Base-by-base conservation (phyloP, 1,139 yeast species). In the Candida glucosophila region DNA sequence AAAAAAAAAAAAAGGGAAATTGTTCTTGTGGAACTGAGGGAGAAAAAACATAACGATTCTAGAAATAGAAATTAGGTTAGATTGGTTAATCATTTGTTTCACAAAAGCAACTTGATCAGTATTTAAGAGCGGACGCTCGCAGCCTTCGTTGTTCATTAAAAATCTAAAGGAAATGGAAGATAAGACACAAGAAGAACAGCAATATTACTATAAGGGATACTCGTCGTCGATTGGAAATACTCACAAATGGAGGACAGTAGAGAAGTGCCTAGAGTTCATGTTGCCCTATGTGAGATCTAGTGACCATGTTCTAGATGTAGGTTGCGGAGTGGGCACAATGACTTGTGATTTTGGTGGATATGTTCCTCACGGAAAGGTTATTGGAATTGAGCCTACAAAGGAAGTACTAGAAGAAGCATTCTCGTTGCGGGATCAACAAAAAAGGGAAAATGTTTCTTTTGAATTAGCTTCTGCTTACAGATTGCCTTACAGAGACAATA, bases 281-380 rank as follows among this genome's bases (percentile, higher is more conserved):
- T 31, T 55, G 12, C 52, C 55, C 3, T 40, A 47, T 16, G 29
- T 60, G 23, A 41, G 50, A 29, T 43, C 50, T 5, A 37, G 42
- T 20, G 39, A 41, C 25, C 35, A 38, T 20, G 41, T 59, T n/a
- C 45, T 60, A 12, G 67, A 61, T 33, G 58, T 59, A 10, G 68
- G 68, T 2, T 53, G 57, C 33, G 67, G 67, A 0, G 67, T 67
- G 2, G 67, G 64, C 1, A 43, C 65, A 12, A 60, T 60, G 25
- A 55, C 62, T 8, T 31, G 45, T 11, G 65, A 55, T 29, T 35
- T 57, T 20, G 62, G 58, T n/a, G 34, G 39, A 22, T 49, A 54
- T 30, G 37, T 55, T 5, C 38, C 47, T 3, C 17, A 33, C 9
- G 59, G 59, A 15, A 36, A 34, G 14, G 50, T 58, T 2, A 35